These are phyloP conservation scores for Saccharomyces paradoxus DNA, from an alignment of 805 yeast genomes.

Conservation along the genomic window DNA sequence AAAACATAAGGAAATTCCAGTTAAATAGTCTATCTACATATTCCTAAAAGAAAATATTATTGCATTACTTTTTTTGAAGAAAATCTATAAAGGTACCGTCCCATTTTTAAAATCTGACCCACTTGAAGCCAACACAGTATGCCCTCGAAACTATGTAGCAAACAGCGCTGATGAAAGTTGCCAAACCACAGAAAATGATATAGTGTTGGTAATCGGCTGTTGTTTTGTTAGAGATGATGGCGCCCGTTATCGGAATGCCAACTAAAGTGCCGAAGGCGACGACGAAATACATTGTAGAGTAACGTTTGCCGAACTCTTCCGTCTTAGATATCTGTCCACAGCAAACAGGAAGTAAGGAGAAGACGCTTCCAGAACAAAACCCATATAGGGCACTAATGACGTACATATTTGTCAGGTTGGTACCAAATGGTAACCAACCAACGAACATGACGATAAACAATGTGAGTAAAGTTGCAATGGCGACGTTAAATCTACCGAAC, in stretches of 20 bases:
- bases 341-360: conserved; percentile 50
- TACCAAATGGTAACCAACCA: conserved; percentile 35
- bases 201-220: conserved; percentile 31
- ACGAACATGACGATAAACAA: conserved; percentile 29
- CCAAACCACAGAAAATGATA: conserved; percentile 31
- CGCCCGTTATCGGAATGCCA: conserved; percentile 44
- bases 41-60: background rate
- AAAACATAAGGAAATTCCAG: background rate
- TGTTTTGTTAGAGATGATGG: conserved; percentile 37
- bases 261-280: conserved; percentile 48
- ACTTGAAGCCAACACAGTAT: conserved; percentile 37
- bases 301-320: conserved; percentile 45
- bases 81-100: background rate
- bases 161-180: conserved; percentile 33
- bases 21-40: background rate
- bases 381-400: conserved; percentile 45
- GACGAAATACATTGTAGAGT: conserved; percentile 50
- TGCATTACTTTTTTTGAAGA: conserved; percentile 2
- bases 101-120: conserved; percentile 23
- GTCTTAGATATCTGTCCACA: conserved; percentile 50
- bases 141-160: conserved; percentile 40
- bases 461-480: conserved; percentile 31
- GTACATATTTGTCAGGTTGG: conserved; percentile 28
- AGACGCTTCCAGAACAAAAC: conserved; percentile 45
- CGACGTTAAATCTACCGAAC: conserved; percentile 48